Conservation (phyloP, 176 grass and related monocot genomes). For the Carex pumila region DNA sequence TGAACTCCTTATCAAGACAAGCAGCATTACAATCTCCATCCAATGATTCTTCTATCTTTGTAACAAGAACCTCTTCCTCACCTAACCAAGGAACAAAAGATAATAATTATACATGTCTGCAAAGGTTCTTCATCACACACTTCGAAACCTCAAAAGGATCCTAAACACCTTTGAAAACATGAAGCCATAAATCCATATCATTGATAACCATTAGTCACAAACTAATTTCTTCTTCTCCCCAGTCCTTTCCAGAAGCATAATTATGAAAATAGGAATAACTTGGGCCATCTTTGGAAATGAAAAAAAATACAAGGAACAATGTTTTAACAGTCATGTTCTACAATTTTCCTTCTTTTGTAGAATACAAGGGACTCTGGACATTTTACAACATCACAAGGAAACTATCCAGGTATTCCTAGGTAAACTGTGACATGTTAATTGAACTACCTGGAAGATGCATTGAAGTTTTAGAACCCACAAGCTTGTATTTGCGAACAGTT, state of each 20-base stretch:
- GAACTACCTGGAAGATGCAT: conserved; percentile 67
- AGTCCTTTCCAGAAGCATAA: conserved; percentile 8
- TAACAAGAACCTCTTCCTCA: conserved; percentile 69
- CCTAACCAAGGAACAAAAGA: conserved; percentile 36
- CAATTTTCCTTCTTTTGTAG: neutral
- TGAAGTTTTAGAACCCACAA: conserved; percentile 38
- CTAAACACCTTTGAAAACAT: neutral
- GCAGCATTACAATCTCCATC: conserved; percentile 38
- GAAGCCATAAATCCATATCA: neutral
- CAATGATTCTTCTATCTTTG: conserved; percentile 53
- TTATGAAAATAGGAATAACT: neutral
- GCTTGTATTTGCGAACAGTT: conserved; percentile 43
- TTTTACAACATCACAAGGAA: neutral
- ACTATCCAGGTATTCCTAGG: neutral
- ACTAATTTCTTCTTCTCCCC: neutral
- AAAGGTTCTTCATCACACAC: neutral
- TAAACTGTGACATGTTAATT: conserved; percentile 1
- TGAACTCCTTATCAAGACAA: conserved; percentile 66
- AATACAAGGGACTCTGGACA: neutral
- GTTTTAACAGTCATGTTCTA: neutral
- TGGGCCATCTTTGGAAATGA: neutral
- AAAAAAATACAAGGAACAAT: conserved; percentile 11
- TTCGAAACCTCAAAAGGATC: neutral
- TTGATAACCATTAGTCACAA: conserved; percentile 5
- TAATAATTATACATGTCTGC: conserved; percentile 3